phyloP scores from a whole-genome alignment of 106 monocot species.

The Iris macrosiphon region DNA sequence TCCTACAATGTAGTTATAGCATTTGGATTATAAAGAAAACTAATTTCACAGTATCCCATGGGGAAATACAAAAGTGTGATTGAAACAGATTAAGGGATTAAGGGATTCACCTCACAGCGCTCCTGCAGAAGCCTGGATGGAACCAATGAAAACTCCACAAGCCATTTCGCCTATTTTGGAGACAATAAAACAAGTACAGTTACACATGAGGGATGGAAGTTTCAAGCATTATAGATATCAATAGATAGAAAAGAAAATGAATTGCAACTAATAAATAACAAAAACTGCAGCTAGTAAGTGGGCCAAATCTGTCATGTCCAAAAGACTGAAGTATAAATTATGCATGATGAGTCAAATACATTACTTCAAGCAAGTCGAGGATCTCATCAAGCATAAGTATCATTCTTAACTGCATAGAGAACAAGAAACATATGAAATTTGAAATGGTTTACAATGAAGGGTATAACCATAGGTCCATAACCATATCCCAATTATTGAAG shows the following conservation, averaged over 20 bases:
- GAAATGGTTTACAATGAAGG: too few species aligned
- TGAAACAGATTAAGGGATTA: not conserved
- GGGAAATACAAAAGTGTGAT: not conserved
- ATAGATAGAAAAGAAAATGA: not conserved
- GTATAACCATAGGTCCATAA: too few species aligned
- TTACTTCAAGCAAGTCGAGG: not conserved
- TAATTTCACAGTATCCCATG: not conserved
- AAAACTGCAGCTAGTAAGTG: too few species aligned
- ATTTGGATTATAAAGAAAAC: not conserved
- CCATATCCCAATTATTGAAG: too few species aligned
- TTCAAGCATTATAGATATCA: not conserved
- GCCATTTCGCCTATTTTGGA: conserved; percentile 60
- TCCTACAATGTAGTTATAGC: conserved; percentile 41
- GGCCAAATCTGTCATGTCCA: too few species aligned
- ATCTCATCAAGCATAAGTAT: not conserved
- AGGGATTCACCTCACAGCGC: conserved; percentile 72
- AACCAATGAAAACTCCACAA: conserved; percentile 70
- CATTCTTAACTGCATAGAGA: not conserved
- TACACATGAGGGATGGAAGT: not conserved
- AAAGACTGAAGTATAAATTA: too few species aligned
- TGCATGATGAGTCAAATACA: not conserved
- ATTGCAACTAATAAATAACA: not conserved
- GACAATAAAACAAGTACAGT: not conserved
- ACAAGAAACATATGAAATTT: not conserved
- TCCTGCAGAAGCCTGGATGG: conserved; percentile 83